Evolutionary conservation across 331 rosid genomes (phyloP), one percentile per base, ranked within the genome.

Genomic region (Pyrus hybrid): DNA sequence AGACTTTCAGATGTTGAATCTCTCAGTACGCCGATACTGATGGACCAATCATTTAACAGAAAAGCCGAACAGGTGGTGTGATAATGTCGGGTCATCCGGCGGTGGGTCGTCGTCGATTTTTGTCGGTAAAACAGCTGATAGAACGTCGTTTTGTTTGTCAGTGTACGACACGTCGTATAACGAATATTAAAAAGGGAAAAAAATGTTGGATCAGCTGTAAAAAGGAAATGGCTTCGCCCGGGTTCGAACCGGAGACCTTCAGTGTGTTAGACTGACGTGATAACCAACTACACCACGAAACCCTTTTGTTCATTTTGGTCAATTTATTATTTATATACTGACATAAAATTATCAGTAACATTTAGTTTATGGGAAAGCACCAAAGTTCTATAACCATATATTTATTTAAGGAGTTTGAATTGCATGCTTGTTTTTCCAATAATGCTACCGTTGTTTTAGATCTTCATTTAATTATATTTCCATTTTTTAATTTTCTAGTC

Each of bases 261-360:
- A 77, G 69, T 68, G 80, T 77, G 80, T 77, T 77, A 77, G 75
- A 68, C 63, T 56, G 69, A 67, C 75, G 80, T 77, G 75, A 77
- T 77, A 68, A 77, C 80, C 74, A 68, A 77, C 80, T 77, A 77
- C 80, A 77, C 80, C 75, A 67, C 75, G 53, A 72, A 54, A 72
- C 76, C 76, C 1, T 7, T 18, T 51, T 51, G 2, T 17, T 6
- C 0, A 1, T 2, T 51, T 17, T 51, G 9, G 7, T 49, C n/a
- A 49, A 49, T 49, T 49, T 16, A 5, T 16, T 8, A 35, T 7
- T 0, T 33, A 41, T 41, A 41, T 1, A 2, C 13, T 41, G 2
- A 0, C 14, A 41, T 41, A 41, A 11, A 41, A 41, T 0, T 41
- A 11, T 10, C 1, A 41, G 14, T 41, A 9, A 41, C 14, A 41